Evolutionary conservation across 495 filamentous ascomycete genomes (phyloP), one percentile per base, ranked within the genome.

Genomic region (Lasiosphaeria miniovina): DNA sequence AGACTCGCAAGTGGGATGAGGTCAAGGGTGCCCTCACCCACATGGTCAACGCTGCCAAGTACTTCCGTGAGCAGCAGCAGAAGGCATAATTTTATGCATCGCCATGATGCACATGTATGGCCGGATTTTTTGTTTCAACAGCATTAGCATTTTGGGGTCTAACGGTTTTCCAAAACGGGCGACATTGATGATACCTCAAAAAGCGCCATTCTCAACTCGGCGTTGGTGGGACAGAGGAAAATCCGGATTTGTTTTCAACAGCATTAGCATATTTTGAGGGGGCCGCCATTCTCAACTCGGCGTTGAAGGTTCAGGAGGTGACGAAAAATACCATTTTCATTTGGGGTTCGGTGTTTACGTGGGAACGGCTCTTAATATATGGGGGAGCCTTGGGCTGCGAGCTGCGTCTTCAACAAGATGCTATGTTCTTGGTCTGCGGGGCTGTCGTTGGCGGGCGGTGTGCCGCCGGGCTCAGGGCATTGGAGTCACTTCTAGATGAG

Each of bases 1-100:
- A 98, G 89, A 98, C 94, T 66, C 88, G 94, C 65, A 86, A 91
- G 79, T 96, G 91, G 93, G 82, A 86, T 70, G 93, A 98, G 88
- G 94, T 91, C 73, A 96, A 95, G 85, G 89, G 88, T 68, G 88
- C 91, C 59, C 81, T 97, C 70, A 81, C 78, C 76, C 93, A 96
- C 83, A 87, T 98, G 90, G 90, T 98, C 76, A 87, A 89, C 71
- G 94, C 95, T 40, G 91, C 94, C 79, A 96, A 96, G 86, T 88
- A 77, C 85, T 97, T 86, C 91, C 94, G 94, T 72, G 75, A 86
- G 73, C 88, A 98, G 86, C 87, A 96, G 65, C 80, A 88, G 63
- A 68, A 72, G 68, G 69, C 68, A 45, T 72, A 72, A 68, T 36
- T 38, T 54, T 48, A 31, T 31, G 33, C 49, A 53, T 50, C 48